A percentile compares a stretch with the other conserved stretches of the same genome.
These are phyloP conservation scores for Waltergamsia citrina DNA, from an alignment of 2,329 filamentous ascomycete genomes.

Conservation along the genomic window DNA sequence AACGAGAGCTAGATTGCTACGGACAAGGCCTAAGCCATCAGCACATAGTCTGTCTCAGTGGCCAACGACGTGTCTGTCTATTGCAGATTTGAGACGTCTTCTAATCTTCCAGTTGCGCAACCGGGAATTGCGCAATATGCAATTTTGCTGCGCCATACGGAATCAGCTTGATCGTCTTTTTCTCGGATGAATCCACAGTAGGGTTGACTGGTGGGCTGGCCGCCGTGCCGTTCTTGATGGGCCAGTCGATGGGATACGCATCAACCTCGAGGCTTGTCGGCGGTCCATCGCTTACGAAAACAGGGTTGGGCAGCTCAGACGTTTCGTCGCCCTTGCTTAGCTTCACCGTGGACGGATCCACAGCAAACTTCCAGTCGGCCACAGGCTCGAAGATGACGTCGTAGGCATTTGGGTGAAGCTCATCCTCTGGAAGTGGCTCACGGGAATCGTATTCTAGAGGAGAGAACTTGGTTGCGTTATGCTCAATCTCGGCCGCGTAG, in stretches of 20 bases:
- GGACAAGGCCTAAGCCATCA: too few relatives aligned
- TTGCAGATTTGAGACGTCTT: too few relatives aligned
- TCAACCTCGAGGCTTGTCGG: conserved; percentile 19
- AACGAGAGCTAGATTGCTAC: too few relatives aligned
- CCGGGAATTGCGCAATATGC: conserved; percentile 32
- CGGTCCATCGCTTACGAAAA: conserved; percentile 11
- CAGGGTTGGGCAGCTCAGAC: conserved; percentile 13
- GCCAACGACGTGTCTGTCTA: too few relatives aligned
- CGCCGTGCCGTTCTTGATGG: conserved; percentile 13
- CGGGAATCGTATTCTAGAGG: conserved; percentile 12
- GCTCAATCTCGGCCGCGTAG: conserved; percentile 24
- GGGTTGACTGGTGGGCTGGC: conserved; percentile 19
- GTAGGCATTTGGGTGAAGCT: conserved; percentile 13
- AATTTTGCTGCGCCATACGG: conserved; percentile 32
- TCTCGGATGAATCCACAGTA: conserved; percentile 16
- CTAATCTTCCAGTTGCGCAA: too few relatives aligned
- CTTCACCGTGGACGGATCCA: conserved; percentile 10
- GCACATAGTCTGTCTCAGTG: too few relatives aligned
- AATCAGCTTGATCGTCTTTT: conserved; percentile 19
- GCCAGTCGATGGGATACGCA: conserved; percentile 20
- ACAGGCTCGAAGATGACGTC: conserved; percentile 19
- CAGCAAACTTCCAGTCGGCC: conserved; percentile 14
- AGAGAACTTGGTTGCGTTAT: conserved; percentile 7
- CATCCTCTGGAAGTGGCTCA: conserved; percentile 1
- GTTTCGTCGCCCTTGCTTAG: conserved; percentile 6